Evolutionary conservation across 192 early-diverging fungal species (phyloP).

Genomic region (Bifiguratus adelaidae): DNA sequence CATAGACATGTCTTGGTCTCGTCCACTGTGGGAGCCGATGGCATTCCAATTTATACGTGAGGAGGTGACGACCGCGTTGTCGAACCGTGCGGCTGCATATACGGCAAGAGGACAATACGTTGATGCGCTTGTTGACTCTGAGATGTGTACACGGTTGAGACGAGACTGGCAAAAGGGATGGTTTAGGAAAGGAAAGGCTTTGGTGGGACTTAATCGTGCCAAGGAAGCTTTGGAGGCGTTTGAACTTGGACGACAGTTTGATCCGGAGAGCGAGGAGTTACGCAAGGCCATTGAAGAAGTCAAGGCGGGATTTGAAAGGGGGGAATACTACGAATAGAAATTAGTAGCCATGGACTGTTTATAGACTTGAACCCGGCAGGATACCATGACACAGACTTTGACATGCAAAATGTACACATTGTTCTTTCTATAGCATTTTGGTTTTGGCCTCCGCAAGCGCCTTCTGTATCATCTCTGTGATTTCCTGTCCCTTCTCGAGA

Average conservation of each 20-base stretch:
- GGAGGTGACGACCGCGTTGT: constrained; percentile 50
- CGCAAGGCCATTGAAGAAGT: constrained; percentile 63
- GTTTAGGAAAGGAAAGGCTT: constrained; percentile 74
- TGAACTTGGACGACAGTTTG: constrained; percentile 64
- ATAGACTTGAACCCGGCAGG: too few species aligned
- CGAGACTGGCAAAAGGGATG: constrained; percentile 64
- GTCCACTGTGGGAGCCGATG: constrained; percentile 66
- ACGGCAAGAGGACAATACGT: constrained; percentile 49
- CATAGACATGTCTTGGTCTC: constrained; percentile 60
- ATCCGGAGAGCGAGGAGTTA: constrained; percentile 65
- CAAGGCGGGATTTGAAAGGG: too few species aligned
- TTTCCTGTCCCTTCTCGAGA: constrained; percentile 51
- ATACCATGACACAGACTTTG: too few species aligned
- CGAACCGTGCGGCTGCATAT: constrained; percentile 57
- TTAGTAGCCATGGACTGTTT: too few species aligned
- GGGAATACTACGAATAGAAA: too few species aligned
- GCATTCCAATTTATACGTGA: constrained; percentile 42
- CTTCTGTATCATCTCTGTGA: constrained; percentile 69
- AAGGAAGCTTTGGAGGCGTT: constrained; percentile 76
- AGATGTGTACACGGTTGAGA: constrained; percentile 54
- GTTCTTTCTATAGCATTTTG: too few species aligned
- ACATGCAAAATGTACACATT: background rate
- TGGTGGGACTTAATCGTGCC: constrained; percentile 70
- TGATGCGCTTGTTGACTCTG: constrained; percentile 62
- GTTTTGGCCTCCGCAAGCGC: constrained; percentile 47